Evolutionary conservation across 352 stramenopile species (phyloP).

Genomic region (Pythium phragmitis): DNA sequence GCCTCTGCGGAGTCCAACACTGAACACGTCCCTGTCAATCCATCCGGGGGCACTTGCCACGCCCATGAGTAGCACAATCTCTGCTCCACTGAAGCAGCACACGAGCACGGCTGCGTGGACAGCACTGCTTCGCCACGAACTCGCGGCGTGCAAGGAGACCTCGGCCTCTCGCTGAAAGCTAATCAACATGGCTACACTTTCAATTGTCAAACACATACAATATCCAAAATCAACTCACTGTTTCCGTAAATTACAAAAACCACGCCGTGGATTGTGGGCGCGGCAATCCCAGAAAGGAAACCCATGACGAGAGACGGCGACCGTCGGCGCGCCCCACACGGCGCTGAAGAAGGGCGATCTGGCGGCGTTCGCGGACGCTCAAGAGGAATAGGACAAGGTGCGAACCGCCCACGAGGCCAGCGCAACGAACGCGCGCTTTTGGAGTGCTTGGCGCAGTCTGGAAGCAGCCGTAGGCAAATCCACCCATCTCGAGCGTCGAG

Average conservation of each 20-base stretch:
- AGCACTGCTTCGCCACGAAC: constrained; percentile 23
- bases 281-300: background rate
- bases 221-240: too few relatives aligned
- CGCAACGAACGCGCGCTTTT: background rate
- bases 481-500: constrained; percentile 4
- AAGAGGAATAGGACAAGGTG: background rate
- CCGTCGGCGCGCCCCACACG: too few relatives aligned
- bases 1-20: background rate
- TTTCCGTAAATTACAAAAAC: too few relatives aligned
- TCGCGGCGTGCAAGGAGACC: constrained; percentile 10
- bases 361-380: background rate
- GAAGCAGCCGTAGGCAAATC: background rate
- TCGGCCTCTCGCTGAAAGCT: background rate
- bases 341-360: background rate
- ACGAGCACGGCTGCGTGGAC: constrained; percentile 18
- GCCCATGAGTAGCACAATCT: background rate
- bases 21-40: constrained; percentile 12
- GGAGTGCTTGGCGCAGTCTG: background rate
- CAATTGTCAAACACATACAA: too few relatives aligned
- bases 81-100: constrained; percentile 4
- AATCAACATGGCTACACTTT: background rate
- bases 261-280: too few relatives aligned
- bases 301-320: background rate
- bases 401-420: background rate
- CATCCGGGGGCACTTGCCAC: background rate